A percentile compares a stretch with the other conserved stretches of the same genome.
Evolutionary conservation across 768 basidiomycete species (phyloP).

Genomic region (Rhizopogon vesiculosus): DNA sequence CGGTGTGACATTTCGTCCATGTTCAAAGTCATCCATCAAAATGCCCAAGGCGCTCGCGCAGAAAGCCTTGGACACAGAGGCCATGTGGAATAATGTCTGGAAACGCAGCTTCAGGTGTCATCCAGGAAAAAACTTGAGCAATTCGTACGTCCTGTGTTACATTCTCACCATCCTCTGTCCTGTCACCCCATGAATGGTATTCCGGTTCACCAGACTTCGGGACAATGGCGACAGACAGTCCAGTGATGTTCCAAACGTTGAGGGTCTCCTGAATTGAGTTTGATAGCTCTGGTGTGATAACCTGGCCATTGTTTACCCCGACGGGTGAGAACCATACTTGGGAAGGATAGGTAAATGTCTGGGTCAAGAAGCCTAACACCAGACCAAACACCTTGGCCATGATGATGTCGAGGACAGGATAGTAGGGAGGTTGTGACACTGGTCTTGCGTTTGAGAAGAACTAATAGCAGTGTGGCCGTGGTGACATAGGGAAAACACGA

Average conservation of each 20-base stretch:
- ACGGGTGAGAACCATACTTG: background rate
- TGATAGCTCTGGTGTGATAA: slow-evolving; percentile 16
- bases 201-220: slow-evolving; percentile 21
- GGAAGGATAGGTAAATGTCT: background rate
- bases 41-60: slow-evolving; percentile 34
- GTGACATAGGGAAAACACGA: background rate
- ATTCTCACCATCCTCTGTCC: slow-evolving; percentile 28
- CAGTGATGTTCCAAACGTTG: slow-evolving; percentile 20
- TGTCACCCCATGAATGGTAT: slow-evolving; percentile 30
- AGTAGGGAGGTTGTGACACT: background rate
- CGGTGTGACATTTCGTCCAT: slow-evolving; percentile 28
- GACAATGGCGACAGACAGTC: slow-evolving; percentile 26
- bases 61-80: slow-evolving; percentile 37
- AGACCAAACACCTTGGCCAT: background rate
- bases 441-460: background rate
- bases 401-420: background rate
- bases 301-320: background rate
- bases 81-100: slow-evolving; percentile 35
- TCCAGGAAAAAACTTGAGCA: background rate
- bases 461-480: background rate
- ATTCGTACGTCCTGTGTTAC: slow-evolving; percentile 29
- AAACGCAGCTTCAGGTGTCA: background rate
- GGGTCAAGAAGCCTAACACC: background rate
- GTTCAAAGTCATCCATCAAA: slow-evolving; percentile 36
- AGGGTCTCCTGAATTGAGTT: slow-evolving; percentile 14